Conservation (phyloP, 805 yeast genomes). For the Saturnispora kantuleensis region DNA sequence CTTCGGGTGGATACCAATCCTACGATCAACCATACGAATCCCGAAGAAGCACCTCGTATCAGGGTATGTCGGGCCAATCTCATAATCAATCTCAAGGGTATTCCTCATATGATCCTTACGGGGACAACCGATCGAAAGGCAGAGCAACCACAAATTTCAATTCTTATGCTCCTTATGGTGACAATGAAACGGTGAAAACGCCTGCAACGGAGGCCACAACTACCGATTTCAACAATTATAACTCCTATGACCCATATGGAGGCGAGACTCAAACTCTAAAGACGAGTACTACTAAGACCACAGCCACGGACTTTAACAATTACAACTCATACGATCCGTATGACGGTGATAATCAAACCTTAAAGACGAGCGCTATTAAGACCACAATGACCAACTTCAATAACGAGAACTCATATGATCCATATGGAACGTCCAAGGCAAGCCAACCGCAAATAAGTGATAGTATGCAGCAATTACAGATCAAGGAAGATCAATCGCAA, state of each 20-base stretch:
- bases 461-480: slow-evolving; percentile 8
- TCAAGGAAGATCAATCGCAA: slow-evolving; percentile 7
- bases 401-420: slow-evolving; percentile 11
- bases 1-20: background rate
- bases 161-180: slow-evolving; percentile 4
- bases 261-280: background rate
- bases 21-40: background rate
- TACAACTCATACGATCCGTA: slow-evolving; percentile 2
- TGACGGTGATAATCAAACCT: slow-evolving; percentile 5
- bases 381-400: background rate
- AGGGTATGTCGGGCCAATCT: no score
- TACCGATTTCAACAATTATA: slow-evolving; percentile 2
- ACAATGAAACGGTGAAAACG: slow-evolving; percentile 3
- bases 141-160: background rate
- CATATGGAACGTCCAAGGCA: slow-evolving; percentile 14
- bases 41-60: background rate
- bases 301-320: slow-evolving; percentile 10
- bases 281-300: background rate
- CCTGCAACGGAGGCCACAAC: background rate
- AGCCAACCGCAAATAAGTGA: slow-evolving; percentile 1
- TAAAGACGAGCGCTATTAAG: background rate
- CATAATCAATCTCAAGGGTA: background rate
- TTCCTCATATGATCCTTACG: slow-evolving; percentile 14
- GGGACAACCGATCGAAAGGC: slow-evolving; percentile 10
- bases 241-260: slow-evolving; percentile 13